phyloP scores from a whole-genome alignment of 176 grass and related monocot genomes.

The Cenchrus fungigraminus region DNA sequence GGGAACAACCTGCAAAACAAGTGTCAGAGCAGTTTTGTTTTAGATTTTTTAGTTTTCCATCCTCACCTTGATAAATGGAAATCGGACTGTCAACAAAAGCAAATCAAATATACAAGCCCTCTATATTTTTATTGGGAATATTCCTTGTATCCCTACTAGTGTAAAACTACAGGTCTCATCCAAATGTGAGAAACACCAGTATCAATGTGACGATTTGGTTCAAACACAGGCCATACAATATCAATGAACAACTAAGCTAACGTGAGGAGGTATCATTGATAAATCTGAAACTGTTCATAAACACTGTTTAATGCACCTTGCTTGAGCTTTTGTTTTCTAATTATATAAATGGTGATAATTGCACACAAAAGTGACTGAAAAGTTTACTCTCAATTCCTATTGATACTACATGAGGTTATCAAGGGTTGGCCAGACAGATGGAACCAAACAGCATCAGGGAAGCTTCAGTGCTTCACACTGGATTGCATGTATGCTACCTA shows the following conservation, averaged over 20 bases:
- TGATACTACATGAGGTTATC: neutral
- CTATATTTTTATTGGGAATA: neutral
- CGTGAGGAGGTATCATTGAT: neutral
- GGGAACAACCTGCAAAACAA: conserved; percentile 71
- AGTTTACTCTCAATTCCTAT: neutral
- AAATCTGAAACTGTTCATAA: neutral
- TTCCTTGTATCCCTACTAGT: conserved; percentile 7
- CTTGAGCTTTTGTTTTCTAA: neutral
- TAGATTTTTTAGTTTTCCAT: neutral
- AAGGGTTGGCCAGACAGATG: neutral
- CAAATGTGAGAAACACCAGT: neutral
- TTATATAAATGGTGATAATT: neutral
- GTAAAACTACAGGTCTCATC: neutral
- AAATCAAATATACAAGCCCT: conserved; percentile 2
- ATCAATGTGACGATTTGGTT: conserved; percentile 11
- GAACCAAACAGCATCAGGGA: neutral
- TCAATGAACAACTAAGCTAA: neutral
- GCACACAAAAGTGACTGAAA: neutral
- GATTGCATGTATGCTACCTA: neutral
- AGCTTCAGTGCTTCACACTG: conserved; percentile 3
- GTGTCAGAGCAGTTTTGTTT: neutral
- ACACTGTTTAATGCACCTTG: neutral
- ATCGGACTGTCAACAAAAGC: neutral
- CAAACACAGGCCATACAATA: neutral
- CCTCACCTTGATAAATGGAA: neutral